phyloP scores from a whole-genome alignment of 169 alveolate species.

The Besnoitia besnoiti region DNA sequence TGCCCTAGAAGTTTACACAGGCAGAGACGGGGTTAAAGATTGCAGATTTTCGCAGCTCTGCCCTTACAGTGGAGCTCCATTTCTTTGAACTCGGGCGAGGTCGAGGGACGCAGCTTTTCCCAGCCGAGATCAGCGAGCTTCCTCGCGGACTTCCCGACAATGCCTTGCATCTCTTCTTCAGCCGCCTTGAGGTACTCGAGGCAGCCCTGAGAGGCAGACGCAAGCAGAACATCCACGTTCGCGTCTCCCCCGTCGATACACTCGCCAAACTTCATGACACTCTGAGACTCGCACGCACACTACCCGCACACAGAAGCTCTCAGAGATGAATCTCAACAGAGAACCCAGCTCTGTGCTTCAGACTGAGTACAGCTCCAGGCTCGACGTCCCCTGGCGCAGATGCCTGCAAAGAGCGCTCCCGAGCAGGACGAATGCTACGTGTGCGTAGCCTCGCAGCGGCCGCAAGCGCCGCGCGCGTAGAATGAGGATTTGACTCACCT shows the following conservation, averaged over 20 bases:
- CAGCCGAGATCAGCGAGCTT: constrained; percentile 38
- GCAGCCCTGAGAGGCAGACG: constrained; percentile 10
- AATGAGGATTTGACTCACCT: no score
- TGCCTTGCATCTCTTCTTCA: constrained; percentile 30
- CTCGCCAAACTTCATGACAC: no score
- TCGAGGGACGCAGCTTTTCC: constrained; percentile 13
- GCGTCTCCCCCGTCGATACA: neutral
- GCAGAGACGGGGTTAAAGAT: neutral
- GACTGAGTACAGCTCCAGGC: no score
- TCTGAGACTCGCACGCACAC: no score
- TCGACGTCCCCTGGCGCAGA: no score
- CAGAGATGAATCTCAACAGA: no score
- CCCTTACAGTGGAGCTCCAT: constrained; percentile 11
- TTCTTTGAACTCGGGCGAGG: constrained; percentile 27
- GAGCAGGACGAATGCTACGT: no score
- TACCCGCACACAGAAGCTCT: no score
- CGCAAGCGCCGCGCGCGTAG: no score
- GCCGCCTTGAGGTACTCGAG: constrained; percentile 7
- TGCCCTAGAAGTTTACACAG: neutral
- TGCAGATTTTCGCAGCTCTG: neutral
- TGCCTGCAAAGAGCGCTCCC: no score
- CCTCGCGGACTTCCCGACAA: neutral
- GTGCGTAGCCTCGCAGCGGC: no score
- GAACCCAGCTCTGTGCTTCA: no score
- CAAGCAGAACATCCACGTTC: neutral